These are phyloP conservation scores for Hypomyces rosellus DNA, from an alignment of 2,329 filamentous ascomycete genomes.

Conservation along the genomic window DNA sequence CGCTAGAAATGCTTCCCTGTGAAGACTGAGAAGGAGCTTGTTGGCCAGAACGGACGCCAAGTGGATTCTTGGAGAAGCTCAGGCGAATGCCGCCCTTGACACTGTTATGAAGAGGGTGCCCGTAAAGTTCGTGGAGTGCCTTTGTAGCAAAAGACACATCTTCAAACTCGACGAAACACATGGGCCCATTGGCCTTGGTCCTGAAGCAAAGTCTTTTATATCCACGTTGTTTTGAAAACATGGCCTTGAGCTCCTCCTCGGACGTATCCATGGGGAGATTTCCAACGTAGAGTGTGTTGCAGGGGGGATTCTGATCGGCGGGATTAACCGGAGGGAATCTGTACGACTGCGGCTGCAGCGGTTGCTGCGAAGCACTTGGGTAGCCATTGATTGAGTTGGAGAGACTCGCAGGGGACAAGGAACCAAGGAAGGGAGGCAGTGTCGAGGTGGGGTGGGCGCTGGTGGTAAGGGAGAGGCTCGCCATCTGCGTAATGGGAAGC, in stretches of 20 bases:
- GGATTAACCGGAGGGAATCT: conserved; percentile 84
- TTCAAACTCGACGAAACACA: conserved; percentile 99
- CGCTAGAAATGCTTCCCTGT: conserved; percentile 42
- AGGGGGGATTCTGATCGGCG: conserved; percentile 92
- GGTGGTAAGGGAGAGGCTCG: conserved; percentile 65
- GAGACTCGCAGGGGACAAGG: conserved; percentile 50
- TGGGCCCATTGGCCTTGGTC: conserved; percentile 90
- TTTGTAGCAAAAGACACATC: conserved; percentile 89
- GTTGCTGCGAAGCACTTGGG: not conserved
- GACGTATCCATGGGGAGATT: conserved; percentile 89
- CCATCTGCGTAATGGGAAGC: conserved; percentile 63
- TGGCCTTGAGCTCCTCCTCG: conserved; percentile 88
- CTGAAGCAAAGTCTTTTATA: conserved; percentile 95
- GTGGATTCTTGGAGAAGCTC: conserved; percentile 94
- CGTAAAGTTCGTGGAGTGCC: conserved; percentile 83
- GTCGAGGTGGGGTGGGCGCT: conserved; percentile 42
- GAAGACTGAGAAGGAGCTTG: conserved; percentile 33
- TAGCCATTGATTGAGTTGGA: no score
- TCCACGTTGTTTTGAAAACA: conserved; percentile 88
- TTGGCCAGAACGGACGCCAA: conserved; percentile 81
- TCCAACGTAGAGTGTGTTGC: conserved; percentile 97
- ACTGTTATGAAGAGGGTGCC: conserved; percentile 80
- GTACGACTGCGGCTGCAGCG: conserved; percentile 33
- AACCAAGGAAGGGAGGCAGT: conserved; percentile 40
- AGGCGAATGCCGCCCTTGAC: conserved; percentile 90